Evolutionary conservation across 2,329 filamentous ascomycete species (phyloP), one percentile per base, ranked within the genome.

Genomic region (Fusarium sp.): DNA sequence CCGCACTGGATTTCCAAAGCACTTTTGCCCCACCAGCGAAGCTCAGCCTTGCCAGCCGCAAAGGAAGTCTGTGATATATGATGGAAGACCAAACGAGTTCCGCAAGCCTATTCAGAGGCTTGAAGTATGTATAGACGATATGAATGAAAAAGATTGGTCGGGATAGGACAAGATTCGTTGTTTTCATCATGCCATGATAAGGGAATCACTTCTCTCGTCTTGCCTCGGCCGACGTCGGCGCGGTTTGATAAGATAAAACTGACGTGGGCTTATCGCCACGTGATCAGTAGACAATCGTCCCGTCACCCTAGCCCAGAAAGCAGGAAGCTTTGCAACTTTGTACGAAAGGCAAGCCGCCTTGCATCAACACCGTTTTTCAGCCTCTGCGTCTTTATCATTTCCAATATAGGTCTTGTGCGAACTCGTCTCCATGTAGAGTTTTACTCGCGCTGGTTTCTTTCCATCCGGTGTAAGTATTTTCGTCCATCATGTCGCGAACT

Each of bases 361-460:
- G 56, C 47, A 57, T 48, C 57, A 54, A 58, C 59, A 46, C 55
- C 59, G 49, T 45, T 36, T 61, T 62, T 44, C 32, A 58, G 56
- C 47, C 59, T 57, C 53, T 51, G 36, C 32, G 48, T 57, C 49
- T 54, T 50, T 53, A 50, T 53, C 51, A 23, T 61, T 53, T 47
- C 44, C 49, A 60, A 33, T 47, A 54, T 57, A 43, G 42, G 45
- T 61, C 46, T 48, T 48, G 52, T 49, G 57, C 44, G 61, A 57
- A 56, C 55, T 59, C 63, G 71, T 66, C 70, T 75, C 71, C 73
- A 76, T 76, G 74, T 76, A 75, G 72, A 73, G 71, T 65, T 57
- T 51, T 61, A 62, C 58, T 59, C 68, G 68, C 62, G 65, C 63
- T 70, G 71, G 67, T 70, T 67, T 72, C 68, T 70, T 70, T 70